Base-by-base conservation (phyloP, 208 protist species). In the Vickermania ingenoplastis region DNA sequence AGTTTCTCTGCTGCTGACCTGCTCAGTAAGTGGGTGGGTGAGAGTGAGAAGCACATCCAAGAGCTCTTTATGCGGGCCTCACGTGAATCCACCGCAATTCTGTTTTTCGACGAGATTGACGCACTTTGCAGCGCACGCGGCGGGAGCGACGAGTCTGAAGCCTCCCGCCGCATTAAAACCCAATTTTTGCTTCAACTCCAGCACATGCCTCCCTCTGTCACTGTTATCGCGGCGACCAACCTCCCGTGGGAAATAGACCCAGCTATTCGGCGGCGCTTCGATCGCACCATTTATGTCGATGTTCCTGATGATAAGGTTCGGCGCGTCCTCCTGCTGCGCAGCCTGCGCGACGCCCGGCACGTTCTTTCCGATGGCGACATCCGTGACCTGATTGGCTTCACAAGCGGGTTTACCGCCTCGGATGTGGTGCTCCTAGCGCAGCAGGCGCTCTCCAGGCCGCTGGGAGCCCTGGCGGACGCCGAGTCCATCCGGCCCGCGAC, bases 121-220 rank as follows among this genome's bases (percentile, higher is more conserved):
- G 94, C 92, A 2, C 71, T 98, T 26, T 92, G 93, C 56, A 71
- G 83, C 29, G 59, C 56, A 22, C 77, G 95, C 22, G 86, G 86
- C 53, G 75, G 56, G 41, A 51, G 71, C 13, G 75, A 77, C 4
- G 91, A 96, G 71, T 89, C 80, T 27, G 89, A 96, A 53, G 74
- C 81, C 1, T 81, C 97, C 3, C 79, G 98, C 11, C 83, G 98
- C 17, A 83, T 99, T 41, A 99, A 99, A 74, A 99, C 97, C 24
- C 98, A 99, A 79, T 96, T 99, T 30, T 83, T 99, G 0, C 85
- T 99, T 1, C 96, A 98, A 60, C 62, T 96, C 51, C 78, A 95
- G 54, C 76, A 54, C 5, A 41, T 80, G 7, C 45, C 76, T n/a
- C 29, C 66, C 0, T 57, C 68, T 0, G 74, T 97, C 26, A 74